Evolutionary conservation across 106 monocot species (phyloP).

Genomic region (Dendrobium huoshanense): DNA sequence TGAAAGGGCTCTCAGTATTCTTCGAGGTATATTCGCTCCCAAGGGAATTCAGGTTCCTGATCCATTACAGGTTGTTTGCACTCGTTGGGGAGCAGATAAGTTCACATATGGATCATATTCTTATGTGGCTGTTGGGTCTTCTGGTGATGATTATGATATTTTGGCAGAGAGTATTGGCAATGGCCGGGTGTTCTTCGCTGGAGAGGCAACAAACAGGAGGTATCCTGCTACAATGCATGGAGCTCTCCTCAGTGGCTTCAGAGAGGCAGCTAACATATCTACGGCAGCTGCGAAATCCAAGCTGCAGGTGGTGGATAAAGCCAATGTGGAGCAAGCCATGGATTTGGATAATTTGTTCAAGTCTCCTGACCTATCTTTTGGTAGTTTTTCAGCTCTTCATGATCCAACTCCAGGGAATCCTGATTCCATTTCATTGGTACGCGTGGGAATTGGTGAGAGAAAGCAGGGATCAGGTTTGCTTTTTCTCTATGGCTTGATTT

Average conservation of each 20-base stretch:
- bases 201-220: conserved; percentile 85
- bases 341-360: conserved; percentile 61
- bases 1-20: conserved; percentile 43
- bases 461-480: conserved; percentile 29
- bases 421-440: conserved; percentile 52
- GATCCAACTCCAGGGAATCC: conserved; percentile 38
- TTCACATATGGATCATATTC: conserved; percentile 91
- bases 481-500: conserved; percentile 59
- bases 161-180: conserved; percentile 71
- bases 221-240: conserved; percentile 99
- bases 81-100: conserved; percentile 82
- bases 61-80: conserved; percentile 84
- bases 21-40: conserved; percentile 70
- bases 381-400: conserved; percentile 57
- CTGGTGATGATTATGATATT: conserved; percentile 98
- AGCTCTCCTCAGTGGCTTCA: conserved; percentile 84
- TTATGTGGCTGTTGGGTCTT: conserved; percentile 82
- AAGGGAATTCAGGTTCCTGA: conserved; percentile 85
- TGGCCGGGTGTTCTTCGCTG: conserved; percentile 92
- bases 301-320: not conserved
- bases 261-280: conserved; percentile 91
- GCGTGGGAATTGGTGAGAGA: conserved; percentile 38
- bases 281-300: conserved; percentile 33
- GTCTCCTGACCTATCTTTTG: conserved; percentile 52
- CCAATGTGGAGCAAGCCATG: conserved; percentile 16